Evolutionary conservation across 2,329 filamentous ascomycete genomes (phyloP), one percentile per base, ranked within the genome.

Genomic region (Talaromyces albobiverticillius): DNA sequence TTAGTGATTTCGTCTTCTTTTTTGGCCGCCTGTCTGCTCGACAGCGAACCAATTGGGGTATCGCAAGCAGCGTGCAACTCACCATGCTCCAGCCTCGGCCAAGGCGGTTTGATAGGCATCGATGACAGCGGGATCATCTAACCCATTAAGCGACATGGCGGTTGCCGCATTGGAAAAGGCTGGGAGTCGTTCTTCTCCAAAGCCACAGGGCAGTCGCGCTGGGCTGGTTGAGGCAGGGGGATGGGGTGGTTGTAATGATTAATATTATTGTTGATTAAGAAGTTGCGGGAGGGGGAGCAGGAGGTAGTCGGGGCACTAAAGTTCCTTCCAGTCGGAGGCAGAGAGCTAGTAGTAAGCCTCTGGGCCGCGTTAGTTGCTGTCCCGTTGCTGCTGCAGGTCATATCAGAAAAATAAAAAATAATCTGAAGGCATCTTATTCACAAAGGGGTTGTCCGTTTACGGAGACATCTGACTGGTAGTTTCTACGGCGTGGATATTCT

Each of bases 31-130:
- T n/a, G n/a, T n/a, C n/a, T n/a, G n/a, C n/a, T n/a, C n/a, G n/a
- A n/a, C n/a, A n/a, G n/a, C n/a, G n/a, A n/a, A n/a, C n/a, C n/a
- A 31, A 13, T 29, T 38, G 20, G 29, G 20, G 9, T 25, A 7
- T 14, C 10, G 22, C 10, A 14, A 32, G 18, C 5, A 29, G 40
- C 16, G 20, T 26, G 40, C 4, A 10, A 79, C 88, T 74, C 82
- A 97, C 94, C 94, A 99, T 87, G 91, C 92, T 77, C 91, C 92
- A 55, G 90, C 84, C 74, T 97, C 94, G 57, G 83, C 82, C 64
- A 86, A 79, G 54, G 90, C 89, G 64, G 83, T 79, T 68, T 92
- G 88, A 75, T 95, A 87, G 66, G 92, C 91, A 76, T 95, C 90
- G 74, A 86, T 83, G 75, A 99, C 82, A 68, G 84, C 82, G 63